Percentiles rank a stretch among this genome's conserved stretches.
Conservation (phyloP, 495 filamentous ascomycete species). For the Podospora conica region DNA sequence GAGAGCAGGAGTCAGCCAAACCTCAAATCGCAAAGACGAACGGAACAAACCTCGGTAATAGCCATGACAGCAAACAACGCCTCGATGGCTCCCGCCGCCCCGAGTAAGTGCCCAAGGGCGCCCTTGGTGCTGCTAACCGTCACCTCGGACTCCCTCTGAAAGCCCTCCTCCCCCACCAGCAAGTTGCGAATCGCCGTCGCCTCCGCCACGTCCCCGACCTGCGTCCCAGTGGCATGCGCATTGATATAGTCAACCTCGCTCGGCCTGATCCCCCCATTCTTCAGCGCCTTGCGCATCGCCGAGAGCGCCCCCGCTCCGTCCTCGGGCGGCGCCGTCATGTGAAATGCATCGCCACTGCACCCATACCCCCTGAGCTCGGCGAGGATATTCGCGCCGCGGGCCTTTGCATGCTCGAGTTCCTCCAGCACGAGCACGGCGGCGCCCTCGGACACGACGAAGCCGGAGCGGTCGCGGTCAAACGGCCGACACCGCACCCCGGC, state of each 20-base stretch:
- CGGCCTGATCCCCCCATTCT: constrained; percentile 63
- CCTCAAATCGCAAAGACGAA: neutral
- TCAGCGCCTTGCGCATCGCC: constrained; percentile 80
- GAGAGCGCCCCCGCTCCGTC: constrained; percentile 74
- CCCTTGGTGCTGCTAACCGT: constrained; percentile 93
- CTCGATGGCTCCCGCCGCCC: constrained; percentile 84
- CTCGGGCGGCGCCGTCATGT: constrained; percentile 82
- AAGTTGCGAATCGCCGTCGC: constrained; percentile 74
- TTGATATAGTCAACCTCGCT: constrained; percentile 83
- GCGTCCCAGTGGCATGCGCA: constrained; percentile 86
- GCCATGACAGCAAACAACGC: constrained; percentile 77
- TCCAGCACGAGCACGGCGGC: constrained; percentile 84
- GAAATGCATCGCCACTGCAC: constrained; percentile 77
- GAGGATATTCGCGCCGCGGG: constrained; percentile 73
- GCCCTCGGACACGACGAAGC: constrained; percentile 92
- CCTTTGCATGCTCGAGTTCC: constrained; percentile 80
- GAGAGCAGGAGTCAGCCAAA: constrained; percentile 12
- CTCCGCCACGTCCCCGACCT: constrained; percentile 81
- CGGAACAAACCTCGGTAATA: constrained; percentile 60
- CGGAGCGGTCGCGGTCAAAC: constrained; percentile 73
- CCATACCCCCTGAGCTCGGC: constrained; percentile 89
- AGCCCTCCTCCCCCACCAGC: constrained; percentile 67
- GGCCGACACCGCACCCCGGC: constrained; percentile 72
- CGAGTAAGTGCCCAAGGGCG: constrained; percentile 84
- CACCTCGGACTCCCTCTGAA: constrained; percentile 54